A percentile compares a stretch with the other conserved stretches of the same genome.
These are phyloP conservation scores for Magnaporthiopsis rhizophila DNA, from an alignment of 2,329 filamentous ascomycete genomes.

Conservation along the genomic window DNA sequence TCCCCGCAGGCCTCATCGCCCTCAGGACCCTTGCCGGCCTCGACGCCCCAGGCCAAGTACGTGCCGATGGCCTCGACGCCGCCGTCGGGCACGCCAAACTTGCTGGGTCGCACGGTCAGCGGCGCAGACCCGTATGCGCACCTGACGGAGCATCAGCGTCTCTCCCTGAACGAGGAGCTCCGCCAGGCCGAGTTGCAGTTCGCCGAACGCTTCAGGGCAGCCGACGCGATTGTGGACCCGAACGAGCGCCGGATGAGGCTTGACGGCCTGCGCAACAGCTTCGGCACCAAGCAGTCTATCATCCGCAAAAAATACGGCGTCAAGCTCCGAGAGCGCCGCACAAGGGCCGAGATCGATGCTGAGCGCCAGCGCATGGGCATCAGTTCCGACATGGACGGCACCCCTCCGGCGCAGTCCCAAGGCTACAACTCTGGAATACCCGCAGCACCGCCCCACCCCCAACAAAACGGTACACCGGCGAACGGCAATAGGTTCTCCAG, in stretches of 20 bases:
- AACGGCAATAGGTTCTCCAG: not conserved
- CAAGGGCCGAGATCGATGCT: slow-evolving; percentile 35
- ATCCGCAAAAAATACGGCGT: slow-evolving; percentile 53
- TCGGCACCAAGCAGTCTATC: slow-evolving; percentile 47
- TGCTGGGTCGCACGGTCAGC: slow-evolving; percentile 10
- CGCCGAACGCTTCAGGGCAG: slow-evolving; percentile 32
- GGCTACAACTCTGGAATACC: slow-evolving; percentile 14
- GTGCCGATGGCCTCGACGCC: slow-evolving; percentile 3
- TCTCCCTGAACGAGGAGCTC: slow-evolving; percentile 28
- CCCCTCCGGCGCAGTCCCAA: slow-evolving; percentile 13
- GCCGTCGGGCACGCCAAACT: slow-evolving; percentile 8
- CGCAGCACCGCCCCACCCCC: not conserved
- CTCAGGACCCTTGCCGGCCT: not conserved
- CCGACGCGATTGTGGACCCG: slow-evolving; percentile 27
- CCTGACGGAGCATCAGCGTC: slow-evolving; percentile 25
- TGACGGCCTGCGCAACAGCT: slow-evolving; percentile 40
- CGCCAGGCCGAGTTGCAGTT: slow-evolving; percentile 29
- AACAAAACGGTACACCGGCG: no score
- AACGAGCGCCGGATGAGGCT: slow-evolving; percentile 24
- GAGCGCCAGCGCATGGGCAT: slow-evolving; percentile 32
- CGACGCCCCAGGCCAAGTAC: not conserved
- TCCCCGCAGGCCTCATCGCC: not conserved
- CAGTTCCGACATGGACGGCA: slow-evolving; percentile 3
- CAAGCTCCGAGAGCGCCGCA: slow-evolving; percentile 39
- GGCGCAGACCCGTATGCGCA: slow-evolving; percentile 36